A percentile compares a stretch with the other conserved stretches of the same genome.
Evolutionary conservation across 108 stramenopile genomes (phyloP).

Genomic region (Nitzschia sp.): DNA sequence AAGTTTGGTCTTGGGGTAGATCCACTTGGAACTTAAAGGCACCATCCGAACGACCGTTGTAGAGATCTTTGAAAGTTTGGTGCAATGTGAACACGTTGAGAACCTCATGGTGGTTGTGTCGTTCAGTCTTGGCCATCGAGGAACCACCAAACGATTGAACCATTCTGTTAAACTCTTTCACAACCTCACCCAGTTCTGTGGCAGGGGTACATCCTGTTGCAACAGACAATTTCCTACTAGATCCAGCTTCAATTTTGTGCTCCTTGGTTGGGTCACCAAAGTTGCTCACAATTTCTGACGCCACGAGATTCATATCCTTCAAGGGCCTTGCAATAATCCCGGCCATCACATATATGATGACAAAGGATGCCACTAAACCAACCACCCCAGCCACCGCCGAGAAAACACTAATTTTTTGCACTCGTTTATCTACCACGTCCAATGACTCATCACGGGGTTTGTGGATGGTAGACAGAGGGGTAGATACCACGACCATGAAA

Average conservation of each 20-base stretch:
- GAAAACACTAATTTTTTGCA: constrained; percentile 12
- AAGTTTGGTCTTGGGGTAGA: not conserved
- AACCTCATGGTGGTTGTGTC: constrained; percentile 19
- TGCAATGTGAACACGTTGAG: constrained; percentile 16
- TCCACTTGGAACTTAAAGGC: constrained; percentile 5
- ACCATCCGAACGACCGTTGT: constrained; percentile 26
- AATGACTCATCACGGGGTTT: constrained; percentile 14
- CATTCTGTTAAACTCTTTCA: constrained; percentile 39
- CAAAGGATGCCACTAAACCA: constrained; percentile 26
- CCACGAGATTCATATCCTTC: constrained; percentile 35
- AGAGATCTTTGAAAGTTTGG: constrained; percentile 19
- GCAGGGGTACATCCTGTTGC: constrained; percentile 30
- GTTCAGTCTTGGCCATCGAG: constrained; percentile 28
- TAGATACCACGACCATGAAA: constrained; percentile 33
- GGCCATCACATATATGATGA: constrained; percentile 33
- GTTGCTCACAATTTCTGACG: constrained; percentile 30
- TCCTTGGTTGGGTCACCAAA: constrained; percentile 41
- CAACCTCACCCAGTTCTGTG: constrained; percentile 42
- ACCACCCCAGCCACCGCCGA: constrained; percentile 21
- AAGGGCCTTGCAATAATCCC: constrained; percentile 34
- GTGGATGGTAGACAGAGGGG: constrained; percentile 18
- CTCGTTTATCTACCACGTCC: constrained; percentile 26
- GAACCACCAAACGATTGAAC: constrained; percentile 39
- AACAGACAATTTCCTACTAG: not conserved
- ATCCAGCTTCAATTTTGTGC: constrained; percentile 5